phyloP scores from a whole-genome alignment of 2,329 filamentous ascomycete species.

The Simplicillium sp. region DNA sequence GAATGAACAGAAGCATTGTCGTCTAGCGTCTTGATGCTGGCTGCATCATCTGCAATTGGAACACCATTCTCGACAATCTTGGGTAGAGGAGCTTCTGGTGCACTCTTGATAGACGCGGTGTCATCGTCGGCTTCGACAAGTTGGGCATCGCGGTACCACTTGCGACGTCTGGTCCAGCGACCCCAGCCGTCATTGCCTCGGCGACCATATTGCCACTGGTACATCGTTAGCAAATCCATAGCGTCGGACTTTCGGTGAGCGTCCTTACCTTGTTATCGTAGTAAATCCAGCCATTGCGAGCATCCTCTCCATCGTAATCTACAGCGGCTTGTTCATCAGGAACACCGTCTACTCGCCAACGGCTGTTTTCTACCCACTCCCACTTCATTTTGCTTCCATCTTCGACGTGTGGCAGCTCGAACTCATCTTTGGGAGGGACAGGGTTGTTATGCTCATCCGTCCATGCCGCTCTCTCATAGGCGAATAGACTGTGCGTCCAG shows the following conservation, averaged over 20 bases:
- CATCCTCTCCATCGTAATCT: conserved; percentile 49
- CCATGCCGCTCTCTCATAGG: conserved; percentile 85
- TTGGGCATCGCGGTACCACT: conserved; percentile 96
- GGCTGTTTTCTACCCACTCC: conserved; percentile 75
- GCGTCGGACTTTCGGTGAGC: not conserved
- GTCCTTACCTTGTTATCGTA: conserved; percentile 84
- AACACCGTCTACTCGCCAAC: conserved; percentile 79
- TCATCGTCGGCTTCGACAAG: conserved; percentile 63
- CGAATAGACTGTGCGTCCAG: conserved; percentile 86
- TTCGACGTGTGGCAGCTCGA: conserved; percentile 52
- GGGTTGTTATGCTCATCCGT: conserved; percentile 90
- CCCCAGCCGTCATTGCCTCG: conserved; percentile 86
- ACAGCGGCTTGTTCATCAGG: conserved; percentile 33
- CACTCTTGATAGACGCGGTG: conserved; percentile 19
- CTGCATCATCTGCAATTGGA: conserved; percentile 12
- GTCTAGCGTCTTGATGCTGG: conserved; percentile 21
- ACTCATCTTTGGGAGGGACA: conserved; percentile 63
- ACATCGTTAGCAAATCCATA: not conserved
- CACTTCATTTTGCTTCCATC: conserved; percentile 47
- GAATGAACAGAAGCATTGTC: conserved; percentile 37
- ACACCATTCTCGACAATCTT: conserved; percentile 13
- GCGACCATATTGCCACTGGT: conserved; percentile 79
- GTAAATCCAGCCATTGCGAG: conserved; percentile 81
- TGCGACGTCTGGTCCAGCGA: conserved; percentile 82
- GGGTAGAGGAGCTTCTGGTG: conserved; percentile 12